Base-by-base conservation (phyloP, 2,329 filamentous ascomycete genomes). In the Proliferodiscus dingleyae region DNA sequence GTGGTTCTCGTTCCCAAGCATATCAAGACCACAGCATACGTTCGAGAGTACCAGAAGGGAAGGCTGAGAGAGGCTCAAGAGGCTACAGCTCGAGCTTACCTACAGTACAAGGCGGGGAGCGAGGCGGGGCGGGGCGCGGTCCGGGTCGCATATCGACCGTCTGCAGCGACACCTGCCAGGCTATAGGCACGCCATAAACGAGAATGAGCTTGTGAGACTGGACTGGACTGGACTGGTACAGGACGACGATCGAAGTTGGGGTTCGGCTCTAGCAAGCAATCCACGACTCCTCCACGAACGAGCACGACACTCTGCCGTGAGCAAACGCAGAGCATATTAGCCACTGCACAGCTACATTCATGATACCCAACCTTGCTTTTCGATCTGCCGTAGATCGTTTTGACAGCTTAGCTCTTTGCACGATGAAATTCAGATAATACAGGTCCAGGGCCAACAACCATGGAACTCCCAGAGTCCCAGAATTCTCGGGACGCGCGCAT, bases 401-500 rank as follows among this genome's bases (percentile, higher is more conserved):
- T 34, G 37, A 11, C 6, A 10, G n/a, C 32, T 10, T 6, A 10
- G n/a, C 32, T 38, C 15, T 46, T 40, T 40, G 32, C 51, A 37
- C 37, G 34, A 62, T 61, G 58, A 53, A 41, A 44, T 43, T 50
- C 32, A 47, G 53, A 49, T 58, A 51, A 54, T 47, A 49, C 30
- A 34, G 41, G 38, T 39, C 22, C 41, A 16, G 21, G 49, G n/a
- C n/a, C n/a, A n/a, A n/a, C n/a, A n/a, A 55, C 49, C 22, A 61
- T 63, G 61, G 86, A 87, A 75, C 75, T 88, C 71, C 75, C 73
- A 65, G 87, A 93, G 71, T 83, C 83, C 61, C 78, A 85, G 66
- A 84, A 84, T 68, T 78, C 87, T 70, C 81, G 86, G 64, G 87
- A 95, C 70, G 78, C 81, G 67, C 80, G 90, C 61, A 80, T 96